A percentile compares a stretch with the other conserved stretches of the same genome.
Evolutionary conservation across 192 early-diverging fungal species (phyloP).

Genomic region (Rhizoclosmatium sp.): DNA sequence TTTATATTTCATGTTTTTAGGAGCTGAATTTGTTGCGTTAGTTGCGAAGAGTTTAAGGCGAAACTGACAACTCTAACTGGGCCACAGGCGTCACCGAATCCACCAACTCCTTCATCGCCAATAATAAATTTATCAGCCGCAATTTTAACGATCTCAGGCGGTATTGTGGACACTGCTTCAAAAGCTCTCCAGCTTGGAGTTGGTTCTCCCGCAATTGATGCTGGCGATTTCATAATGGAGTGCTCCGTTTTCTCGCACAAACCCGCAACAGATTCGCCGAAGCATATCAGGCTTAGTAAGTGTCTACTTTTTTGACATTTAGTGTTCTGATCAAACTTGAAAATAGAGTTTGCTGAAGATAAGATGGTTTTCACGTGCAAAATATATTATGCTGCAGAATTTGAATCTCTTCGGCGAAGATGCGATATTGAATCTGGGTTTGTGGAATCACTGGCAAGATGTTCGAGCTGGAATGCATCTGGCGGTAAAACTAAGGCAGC

Average conservation of each 20-base stretch:
- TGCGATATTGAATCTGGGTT: slow-evolving; percentile 45
- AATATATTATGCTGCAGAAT: slow-evolving; percentile 51
- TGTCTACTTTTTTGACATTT: background rate
- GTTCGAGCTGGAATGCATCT: slow-evolving; percentile 45
- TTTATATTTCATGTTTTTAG: background rate
- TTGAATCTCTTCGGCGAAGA: slow-evolving; percentile 43
- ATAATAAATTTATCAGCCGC: background rate
- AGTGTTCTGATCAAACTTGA: background rate
- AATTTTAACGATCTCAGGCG: background rate
- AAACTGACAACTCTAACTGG: background rate
- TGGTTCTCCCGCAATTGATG: background rate
- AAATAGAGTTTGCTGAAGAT: slow-evolving; percentile 42
- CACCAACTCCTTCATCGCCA: background rate
- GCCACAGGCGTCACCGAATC: background rate
- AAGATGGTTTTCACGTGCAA: slow-evolving; percentile 43
- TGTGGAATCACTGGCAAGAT: slow-evolving; percentile 45
- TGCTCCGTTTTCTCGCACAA: background rate
- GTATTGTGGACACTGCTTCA: background rate
- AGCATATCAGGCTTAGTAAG: background rate
- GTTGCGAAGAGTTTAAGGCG: background rate
- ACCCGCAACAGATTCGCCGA: background rate
- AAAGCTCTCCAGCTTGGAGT: background rate
- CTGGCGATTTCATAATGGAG: background rate
- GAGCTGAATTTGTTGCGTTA: background rate
- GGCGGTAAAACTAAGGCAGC: slow-evolving; percentile 53